A percentile compares a stretch with the other conserved stretches of the same genome.
These are phyloP conservation scores for Diaporthe caulivora DNA, from an alignment of 2,329 filamentous ascomycete genomes.

Conservation along the genomic window DNA sequence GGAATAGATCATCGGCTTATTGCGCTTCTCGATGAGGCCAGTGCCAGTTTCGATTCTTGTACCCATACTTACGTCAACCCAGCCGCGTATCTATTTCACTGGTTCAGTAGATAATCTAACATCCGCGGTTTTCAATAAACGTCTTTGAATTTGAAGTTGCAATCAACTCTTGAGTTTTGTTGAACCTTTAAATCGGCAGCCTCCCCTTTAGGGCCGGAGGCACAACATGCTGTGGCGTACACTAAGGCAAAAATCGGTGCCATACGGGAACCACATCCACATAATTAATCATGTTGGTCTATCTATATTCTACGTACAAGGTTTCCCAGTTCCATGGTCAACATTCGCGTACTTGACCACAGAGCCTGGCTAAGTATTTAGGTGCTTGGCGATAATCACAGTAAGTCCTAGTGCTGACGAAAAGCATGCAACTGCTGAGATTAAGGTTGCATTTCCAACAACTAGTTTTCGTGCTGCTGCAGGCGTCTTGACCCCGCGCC, in stretches of 20 bases:
- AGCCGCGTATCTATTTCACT: background rate
- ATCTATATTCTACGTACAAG: background rate
- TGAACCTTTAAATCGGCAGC: background rate
- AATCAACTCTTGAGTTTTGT: background rate
- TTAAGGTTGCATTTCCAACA: background rate
- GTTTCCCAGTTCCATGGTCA: background rate
- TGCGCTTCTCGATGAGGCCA: background rate
- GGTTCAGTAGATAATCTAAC: background rate
- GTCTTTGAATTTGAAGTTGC: background rate
- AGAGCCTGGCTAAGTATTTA: background rate
- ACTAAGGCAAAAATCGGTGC: background rate
- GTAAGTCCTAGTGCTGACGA: constrained; percentile 15
- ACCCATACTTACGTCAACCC: background rate
- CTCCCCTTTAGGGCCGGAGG: too few relatives aligned
- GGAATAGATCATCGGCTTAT: constrained; percentile 1
- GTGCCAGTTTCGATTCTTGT: constrained; percentile 9
- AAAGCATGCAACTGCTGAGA: background rate
- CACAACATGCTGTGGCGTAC: background rate
- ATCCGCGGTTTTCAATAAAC: background rate
- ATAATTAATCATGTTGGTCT: background rate
- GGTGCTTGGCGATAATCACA: background rate
- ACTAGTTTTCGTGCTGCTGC: background rate
- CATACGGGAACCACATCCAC: background rate
- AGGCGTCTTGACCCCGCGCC: constrained; percentile 13
- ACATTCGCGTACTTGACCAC: background rate